These are phyloP conservation scores for Lentinus brumalis DNA, from an alignment of 768 basidiomycete species.

Conservation along the genomic window DNA sequence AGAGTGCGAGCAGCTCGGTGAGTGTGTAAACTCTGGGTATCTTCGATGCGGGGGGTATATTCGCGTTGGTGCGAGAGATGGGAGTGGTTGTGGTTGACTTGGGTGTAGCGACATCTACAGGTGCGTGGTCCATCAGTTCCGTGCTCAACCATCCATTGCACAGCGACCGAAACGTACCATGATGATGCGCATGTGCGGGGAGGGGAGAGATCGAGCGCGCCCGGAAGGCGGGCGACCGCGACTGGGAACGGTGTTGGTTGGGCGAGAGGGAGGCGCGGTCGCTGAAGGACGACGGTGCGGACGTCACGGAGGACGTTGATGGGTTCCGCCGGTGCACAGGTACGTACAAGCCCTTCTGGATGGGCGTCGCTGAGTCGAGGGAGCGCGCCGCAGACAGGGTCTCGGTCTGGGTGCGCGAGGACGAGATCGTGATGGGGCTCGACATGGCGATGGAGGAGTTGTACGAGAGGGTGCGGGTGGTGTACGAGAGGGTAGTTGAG, in stretches of 20 bases:
- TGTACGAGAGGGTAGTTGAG: too few species aligned
- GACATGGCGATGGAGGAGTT: background rate
- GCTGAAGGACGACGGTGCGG: constrained; percentile 11
- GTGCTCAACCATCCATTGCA: background rate
- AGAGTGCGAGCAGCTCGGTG: constrained; percentile 25
- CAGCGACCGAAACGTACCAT: constrained; percentile 1
- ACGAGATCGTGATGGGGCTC: background rate
- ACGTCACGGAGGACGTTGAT: constrained; percentile 8
- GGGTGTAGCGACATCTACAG: background rate
- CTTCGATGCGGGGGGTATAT: constrained; percentile 21
- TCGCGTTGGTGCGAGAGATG: constrained; percentile 6
- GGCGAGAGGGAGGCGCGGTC: constrained; percentile 1
- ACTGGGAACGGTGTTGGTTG: background rate
- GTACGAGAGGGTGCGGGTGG: background rate
- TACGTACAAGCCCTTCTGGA: constrained; percentile 19
- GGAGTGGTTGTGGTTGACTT: background rate
- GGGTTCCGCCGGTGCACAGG: constrained; percentile 24
- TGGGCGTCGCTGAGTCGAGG: background rate
- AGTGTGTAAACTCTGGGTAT: constrained; percentile 27
- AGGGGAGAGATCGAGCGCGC: constrained; percentile 7
- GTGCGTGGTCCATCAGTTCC: background rate
- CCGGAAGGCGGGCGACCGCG: background rate
- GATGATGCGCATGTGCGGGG: background rate
- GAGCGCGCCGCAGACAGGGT: too few species aligned
- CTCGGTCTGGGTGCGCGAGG: background rate